Percentiles rank a stretch among this genome's conserved stretches.
Conservation (phyloP, 345 rosid species). For the Excoecaria agallocha region DNA sequence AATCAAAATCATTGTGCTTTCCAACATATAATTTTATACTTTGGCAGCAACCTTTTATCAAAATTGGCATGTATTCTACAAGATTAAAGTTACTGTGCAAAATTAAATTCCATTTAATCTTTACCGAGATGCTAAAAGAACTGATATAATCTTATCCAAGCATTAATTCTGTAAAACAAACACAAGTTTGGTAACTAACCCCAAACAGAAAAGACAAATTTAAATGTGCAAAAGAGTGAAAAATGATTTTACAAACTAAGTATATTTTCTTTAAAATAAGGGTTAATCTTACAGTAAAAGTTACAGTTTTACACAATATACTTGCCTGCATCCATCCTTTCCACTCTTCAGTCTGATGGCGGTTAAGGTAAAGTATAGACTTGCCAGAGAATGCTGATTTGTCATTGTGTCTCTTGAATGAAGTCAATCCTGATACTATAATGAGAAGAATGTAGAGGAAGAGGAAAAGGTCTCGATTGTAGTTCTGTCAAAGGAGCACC, state of each 20-base stretch:
- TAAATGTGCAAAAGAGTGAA: not conserved
- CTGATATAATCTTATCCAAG: not conserved
- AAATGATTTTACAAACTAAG: not conserved
- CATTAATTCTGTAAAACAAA: not conserved
- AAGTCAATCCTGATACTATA: slow-evolving; percentile 84
- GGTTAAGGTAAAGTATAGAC: slow-evolving; percentile 73
- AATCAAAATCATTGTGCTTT: not conserved
- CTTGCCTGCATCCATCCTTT: slow-evolving; percentile 99
- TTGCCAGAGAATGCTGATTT: slow-evolving; percentile 78
- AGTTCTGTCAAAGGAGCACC: slow-evolving; percentile 54
- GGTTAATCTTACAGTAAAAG: not conserved
- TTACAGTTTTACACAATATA: slow-evolving; percentile 18
- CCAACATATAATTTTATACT: not conserved
- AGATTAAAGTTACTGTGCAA: not conserved
- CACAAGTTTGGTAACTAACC: not conserved
- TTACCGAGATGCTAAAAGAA: not conserved
- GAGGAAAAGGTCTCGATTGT: slow-evolving; percentile 92
- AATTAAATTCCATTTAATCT: not conserved
- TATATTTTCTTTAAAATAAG: not conserved
- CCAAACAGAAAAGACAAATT: not conserved
- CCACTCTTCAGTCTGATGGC: slow-evolving; percentile 99
- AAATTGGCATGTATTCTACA: not conserved
- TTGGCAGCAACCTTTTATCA: slow-evolving; percentile 2
- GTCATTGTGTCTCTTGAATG: slow-evolving; percentile 76
- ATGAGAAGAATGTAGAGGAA: slow-evolving; percentile 82